Evolutionary conservation across 2,329 filamentous ascomycete genomes (phyloP), one percentile per base, ranked within the genome.

Genomic region (Lasiodiplodia theobromae): DNA sequence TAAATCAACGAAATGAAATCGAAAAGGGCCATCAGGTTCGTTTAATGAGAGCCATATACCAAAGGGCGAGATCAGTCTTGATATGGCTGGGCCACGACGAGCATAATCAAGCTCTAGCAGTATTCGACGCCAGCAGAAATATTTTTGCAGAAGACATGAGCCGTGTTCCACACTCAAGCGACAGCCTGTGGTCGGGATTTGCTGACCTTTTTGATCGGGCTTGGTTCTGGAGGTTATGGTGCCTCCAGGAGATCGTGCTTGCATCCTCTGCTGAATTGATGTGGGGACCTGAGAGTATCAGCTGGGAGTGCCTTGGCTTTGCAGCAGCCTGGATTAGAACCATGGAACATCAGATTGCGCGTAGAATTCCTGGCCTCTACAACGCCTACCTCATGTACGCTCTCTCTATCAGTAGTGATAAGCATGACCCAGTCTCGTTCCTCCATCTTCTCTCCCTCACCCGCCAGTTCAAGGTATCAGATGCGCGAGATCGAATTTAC

Each of bases 401-500:
- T 3, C 34, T 71, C n/a, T 67, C 71, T 63, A n/a, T 49, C 10
- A 64, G 47, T 18, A 68, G 62, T 34, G 51, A 69, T 64, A 40
- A 65, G 21, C 67, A 63, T 51, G 63, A 49, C 38, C 68, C 66
- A 62, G 56, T 56, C 37, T 47, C 54, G n/a, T 71, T 70, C 54
- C 34, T 66, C 3, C 38, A 66, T 34, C 57, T 70, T 47, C 56
- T 68, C 25, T 65, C 66, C n/a, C 47, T 69, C 34, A 70, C 64
- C 16, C 70, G 54, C 10, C 68, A 70, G 58, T 70, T 73, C 40
- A 37, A 56, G 18, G 69, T 58, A 14, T 71, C 71, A 7, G 69
- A 73, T 47, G 6, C 64, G 4, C 67, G 70, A 28, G 71, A 73
- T 54, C 65, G 70, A 18, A 58, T 70, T 7, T 73, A 70, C 56